Percentiles rank a stretch among this genome's conserved stretches.
Evolutionary conservation across 306 rosid genomes (phyloP).

Genomic region (Abrus precatorius): DNA sequence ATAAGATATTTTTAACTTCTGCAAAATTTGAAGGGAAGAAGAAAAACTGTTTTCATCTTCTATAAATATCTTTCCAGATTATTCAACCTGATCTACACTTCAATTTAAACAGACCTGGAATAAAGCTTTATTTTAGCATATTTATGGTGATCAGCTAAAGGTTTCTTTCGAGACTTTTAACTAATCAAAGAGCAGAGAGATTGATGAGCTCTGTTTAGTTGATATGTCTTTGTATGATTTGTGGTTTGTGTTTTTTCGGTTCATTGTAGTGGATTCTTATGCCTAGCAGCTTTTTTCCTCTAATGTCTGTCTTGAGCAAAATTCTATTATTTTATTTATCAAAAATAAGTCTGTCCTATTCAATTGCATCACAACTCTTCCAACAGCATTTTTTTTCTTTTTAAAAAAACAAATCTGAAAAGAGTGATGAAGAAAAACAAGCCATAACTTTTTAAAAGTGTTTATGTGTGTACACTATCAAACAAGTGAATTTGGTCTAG

Average conservation of each 20-base stretch:
- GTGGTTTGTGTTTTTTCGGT: neutral
- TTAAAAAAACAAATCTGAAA: neutral
- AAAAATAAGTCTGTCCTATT: conserved; percentile 11
- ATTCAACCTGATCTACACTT: conserved; percentile 19
- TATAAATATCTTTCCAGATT: conserved; percentile 26
- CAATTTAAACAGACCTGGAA: neutral
- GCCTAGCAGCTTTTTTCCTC: neutral
- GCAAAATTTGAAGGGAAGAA: conserved; percentile 18
- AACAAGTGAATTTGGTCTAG: conserved; percentile 41
- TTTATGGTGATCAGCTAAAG: conserved; percentile 36
- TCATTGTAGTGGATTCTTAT: conserved; percentile 9
- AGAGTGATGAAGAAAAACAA: conserved; percentile 15
- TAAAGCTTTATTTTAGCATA: conserved; percentile 34
- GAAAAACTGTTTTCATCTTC: conserved; percentile 11
- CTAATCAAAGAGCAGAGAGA: neutral
- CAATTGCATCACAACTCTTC: conserved; percentile 2
- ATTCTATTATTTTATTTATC: conserved; percentile 19
- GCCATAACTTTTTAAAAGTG: neutral
- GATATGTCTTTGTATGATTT: conserved; percentile 26
- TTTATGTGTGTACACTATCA: conserved; percentile 28
- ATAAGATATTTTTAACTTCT: neutral
- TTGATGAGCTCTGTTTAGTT: conserved; percentile 25
- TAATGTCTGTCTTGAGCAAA: conserved; percentile 11
- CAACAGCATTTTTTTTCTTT: neutral
- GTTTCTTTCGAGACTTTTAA: conserved; percentile 21